Conservation (phyloP, 2,329 filamentous ascomycete genomes). For the Westerdykella sp. region DNA sequence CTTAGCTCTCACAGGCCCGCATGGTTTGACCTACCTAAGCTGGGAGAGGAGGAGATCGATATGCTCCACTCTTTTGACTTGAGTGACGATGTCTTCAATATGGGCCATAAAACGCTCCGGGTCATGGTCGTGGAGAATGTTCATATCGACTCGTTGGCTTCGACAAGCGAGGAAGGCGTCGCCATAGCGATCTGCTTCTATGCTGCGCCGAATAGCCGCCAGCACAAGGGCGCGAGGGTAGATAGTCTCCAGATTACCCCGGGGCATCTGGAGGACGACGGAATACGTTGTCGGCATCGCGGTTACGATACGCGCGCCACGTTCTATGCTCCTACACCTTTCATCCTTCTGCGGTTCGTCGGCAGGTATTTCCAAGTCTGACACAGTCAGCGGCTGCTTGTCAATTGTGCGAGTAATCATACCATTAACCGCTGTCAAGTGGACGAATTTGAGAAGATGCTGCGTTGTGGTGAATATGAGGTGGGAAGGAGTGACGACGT, state of each 20-base stretch:
- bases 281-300: conserved; percentile 84
- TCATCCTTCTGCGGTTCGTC: conserved; percentile 92
- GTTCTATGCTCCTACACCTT: conserved; percentile 83
- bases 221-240: conserved; percentile 89
- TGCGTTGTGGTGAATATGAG: conserved; percentile 88
- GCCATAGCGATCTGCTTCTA: conserved; percentile 74
- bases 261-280: conserved; percentile 86
- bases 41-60: conserved; percentile 90
- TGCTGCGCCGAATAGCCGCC: conserved; percentile 75
- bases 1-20: neutral
- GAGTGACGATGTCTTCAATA: conserved; percentile 71
- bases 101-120: conserved; percentile 76
- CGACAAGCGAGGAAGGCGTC: conserved; percentile 82
- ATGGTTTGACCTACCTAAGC: conserved; percentile 54
- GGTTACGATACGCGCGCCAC: conserved; percentile 78
- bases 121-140: conserved; percentile 91
- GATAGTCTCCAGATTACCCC: conserved; percentile 92
- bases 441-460: conserved; percentile 90
- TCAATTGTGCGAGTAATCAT: conserved; percentile 16
- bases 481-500: conserved; percentile 72
- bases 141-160: conserved; percentile 94
- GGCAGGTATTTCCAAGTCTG: conserved; percentile 72
- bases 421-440: conserved; percentile 63
- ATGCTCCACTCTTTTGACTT: conserved; percentile 72
- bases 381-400: conserved; percentile 4